These are phyloP conservation scores for Aspergillus sp. DNA, from an alignment of 2,329 filamentous ascomycete genomes.

Conservation along the genomic window DNA sequence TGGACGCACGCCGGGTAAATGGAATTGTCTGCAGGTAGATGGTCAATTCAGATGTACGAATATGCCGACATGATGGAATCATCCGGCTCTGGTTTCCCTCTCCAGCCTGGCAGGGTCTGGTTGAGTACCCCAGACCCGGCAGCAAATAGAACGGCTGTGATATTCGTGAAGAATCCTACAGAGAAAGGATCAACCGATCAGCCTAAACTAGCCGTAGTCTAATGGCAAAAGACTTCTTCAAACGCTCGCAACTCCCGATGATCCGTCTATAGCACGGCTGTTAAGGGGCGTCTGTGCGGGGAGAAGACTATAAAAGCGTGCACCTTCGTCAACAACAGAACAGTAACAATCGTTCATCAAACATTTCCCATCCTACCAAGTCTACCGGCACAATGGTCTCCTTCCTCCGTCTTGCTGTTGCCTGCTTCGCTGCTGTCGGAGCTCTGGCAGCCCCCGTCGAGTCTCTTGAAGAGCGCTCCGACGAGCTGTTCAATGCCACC, in stretches of 20 bases:
- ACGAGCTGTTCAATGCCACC: slow-evolving; percentile 7
- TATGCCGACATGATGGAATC: not conserved
- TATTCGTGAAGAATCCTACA: not conserved
- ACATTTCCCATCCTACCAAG: not conserved
- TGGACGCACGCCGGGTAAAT: too few relatives aligned
- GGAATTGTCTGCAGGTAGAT: too few relatives aligned
- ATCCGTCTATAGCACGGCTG: not conserved
- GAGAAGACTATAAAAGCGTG: not conserved
- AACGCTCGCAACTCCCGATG: not conserved
- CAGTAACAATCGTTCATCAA: not conserved
- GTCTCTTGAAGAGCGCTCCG: slow-evolving; percentile 9
- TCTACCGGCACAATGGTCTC: slow-evolving; percentile 22
- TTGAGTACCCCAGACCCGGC: not conserved
- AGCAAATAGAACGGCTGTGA: not conserved
- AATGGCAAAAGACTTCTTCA: not conserved
- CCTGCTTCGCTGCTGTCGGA: slow-evolving; percentile 18
- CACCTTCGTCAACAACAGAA: not conserved
- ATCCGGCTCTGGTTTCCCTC: not conserved
- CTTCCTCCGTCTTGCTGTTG: slow-evolving; percentile 23
- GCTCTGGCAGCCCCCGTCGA: slow-evolving; percentile 23
- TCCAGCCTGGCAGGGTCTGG: not conserved
- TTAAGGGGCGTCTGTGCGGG: not conserved
- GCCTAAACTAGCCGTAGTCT: slow-evolving; percentile 2
- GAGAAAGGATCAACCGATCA: slow-evolving; percentile 7
- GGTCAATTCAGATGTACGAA: not conserved